Evolutionary conservation across 1,139 yeast species (phyloP), one percentile per base, ranked within the genome.

Genomic region (Chernovozyma aurita): DNA sequence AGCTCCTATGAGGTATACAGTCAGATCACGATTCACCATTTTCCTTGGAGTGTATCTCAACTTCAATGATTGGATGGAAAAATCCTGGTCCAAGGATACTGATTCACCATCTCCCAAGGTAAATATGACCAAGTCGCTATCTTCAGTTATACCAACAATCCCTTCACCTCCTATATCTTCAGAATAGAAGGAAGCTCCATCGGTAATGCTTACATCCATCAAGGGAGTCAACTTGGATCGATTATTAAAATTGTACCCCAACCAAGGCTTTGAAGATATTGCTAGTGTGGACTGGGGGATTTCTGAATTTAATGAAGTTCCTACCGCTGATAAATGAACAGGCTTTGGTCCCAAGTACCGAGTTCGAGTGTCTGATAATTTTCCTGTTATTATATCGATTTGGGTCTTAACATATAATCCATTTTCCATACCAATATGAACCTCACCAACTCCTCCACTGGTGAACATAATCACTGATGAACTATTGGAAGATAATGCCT

Each of bases 341-440:
- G 85, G 77, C 27, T 69, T 67, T 0, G 84, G 70, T 0, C 95
- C 97, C 36, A 85, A 60, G 52, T 80, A 87, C 52, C 84, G 80
- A n/a, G 78, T 76, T 45, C 85, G 66, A 0, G 90, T 76, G 43
- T 82, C 83, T 1, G 77, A 65, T 12, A 90, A 59, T 34, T 74
- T 73, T 1, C 95, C 97, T 3, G 81, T 67, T 3, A 65, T 52
- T 1, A 59, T 55, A 48, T 84, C 86, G 24, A 87, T 49, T 6
- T 63, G 63, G 1, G 87, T 76, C 22, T 81, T 65, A 3, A 82
- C 80, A 58, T 84, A 86, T 1, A 88, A 76, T 24, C 98, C 98
- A 54, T 80, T 86, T 18, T 66, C 73, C 68, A 90, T 69, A 1
- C 97, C 97, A 35, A 87, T 74, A 56, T 88, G 95, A 6, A 85